Evolutionary conservation across 2,329 filamentous ascomycete genomes (phyloP), one percentile per base, ranked within the genome.

Genomic region (Cyphellophora attinorum): DNA sequence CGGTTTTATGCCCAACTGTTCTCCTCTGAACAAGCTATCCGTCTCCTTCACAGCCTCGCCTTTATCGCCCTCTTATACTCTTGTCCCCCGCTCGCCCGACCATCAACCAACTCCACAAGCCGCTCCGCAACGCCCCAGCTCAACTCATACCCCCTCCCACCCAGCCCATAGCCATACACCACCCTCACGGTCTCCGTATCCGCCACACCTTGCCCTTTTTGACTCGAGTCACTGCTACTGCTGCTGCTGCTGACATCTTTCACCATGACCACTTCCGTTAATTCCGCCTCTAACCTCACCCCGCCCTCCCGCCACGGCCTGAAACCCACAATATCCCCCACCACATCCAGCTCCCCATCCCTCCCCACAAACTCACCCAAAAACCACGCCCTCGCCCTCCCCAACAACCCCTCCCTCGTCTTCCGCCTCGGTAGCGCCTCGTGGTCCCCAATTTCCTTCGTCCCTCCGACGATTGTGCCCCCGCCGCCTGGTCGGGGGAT

Each of bases 401-500:
- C 41, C 4, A 80, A 60, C 11, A 81, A 52, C 17, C 47, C 51
- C 23, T 59, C 52, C 12, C 74, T 55, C 0, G 68, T 65, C 30
- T 65, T 64, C 2, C 44, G 38, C 0, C 62, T 70, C 2, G 74
- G 67, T 12, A 62, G 55, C 0, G 63, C 51, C 30, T 70, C 61
- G 70, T 70, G 76, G 50, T 78, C 61, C 36, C 69, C 57, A 1
- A 66, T 62, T 48, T 80, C 70, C 51, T 79, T 80, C 6, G 76
- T 81, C 0, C 77, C 77, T 4, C 77, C 78, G 13, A 81, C 69
- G 25, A 81, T 62, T 0, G 76, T 81, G 3, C 77, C 77, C 3
- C 76, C 76, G 19, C 71, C 62, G 16, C 76, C 69, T 6, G 67
- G 69, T 2, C 78, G 66, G 1, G 77, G 75, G 5, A 81, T 72